These are phyloP conservation scores for Phyllostachys edulis DNA, from an alignment of 176 grass and related monocot species.

Conservation along the genomic window DNA sequence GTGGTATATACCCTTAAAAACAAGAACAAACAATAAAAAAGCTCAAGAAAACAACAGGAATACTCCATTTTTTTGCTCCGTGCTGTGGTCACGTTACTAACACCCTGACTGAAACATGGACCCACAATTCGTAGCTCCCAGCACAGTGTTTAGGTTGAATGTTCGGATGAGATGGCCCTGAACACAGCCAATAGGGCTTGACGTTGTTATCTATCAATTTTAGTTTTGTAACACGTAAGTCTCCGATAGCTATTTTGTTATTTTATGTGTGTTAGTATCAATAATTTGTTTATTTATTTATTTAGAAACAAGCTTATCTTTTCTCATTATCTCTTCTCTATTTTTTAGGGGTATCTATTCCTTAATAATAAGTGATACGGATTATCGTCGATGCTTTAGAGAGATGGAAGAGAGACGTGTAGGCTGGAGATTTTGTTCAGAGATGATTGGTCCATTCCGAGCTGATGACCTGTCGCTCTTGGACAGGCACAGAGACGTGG, in stretches of 20 bases:
- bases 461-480: conserved; percentile 18
- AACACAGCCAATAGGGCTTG: background rate
- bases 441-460: background rate
- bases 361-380: too few relatives aligned
- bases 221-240: too few relatives aligned
- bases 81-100: background rate
- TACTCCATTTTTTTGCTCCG: background rate
- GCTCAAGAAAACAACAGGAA: background rate
- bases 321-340: too few relatives aligned
- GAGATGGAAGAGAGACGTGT: conserved; percentile 10
- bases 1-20: too few relatives aligned
- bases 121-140: background rate
- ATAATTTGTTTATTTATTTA: too few relatives aligned
- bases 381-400: too few relatives aligned
- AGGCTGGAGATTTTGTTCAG: background rate
- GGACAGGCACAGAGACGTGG: background rate
- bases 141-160: background rate
- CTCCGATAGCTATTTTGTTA: too few relatives aligned
- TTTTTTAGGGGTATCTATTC: too few relatives aligned
- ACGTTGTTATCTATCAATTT: too few relatives aligned
- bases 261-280: too few relatives aligned
- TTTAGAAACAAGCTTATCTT: too few relatives aligned
- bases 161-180: background rate
- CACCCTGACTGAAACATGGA: background rate
- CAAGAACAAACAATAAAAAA: background rate